Conservation (phyloP, 2,329 filamentous ascomycete genomes). For the Madurella fahalii region DNA sequence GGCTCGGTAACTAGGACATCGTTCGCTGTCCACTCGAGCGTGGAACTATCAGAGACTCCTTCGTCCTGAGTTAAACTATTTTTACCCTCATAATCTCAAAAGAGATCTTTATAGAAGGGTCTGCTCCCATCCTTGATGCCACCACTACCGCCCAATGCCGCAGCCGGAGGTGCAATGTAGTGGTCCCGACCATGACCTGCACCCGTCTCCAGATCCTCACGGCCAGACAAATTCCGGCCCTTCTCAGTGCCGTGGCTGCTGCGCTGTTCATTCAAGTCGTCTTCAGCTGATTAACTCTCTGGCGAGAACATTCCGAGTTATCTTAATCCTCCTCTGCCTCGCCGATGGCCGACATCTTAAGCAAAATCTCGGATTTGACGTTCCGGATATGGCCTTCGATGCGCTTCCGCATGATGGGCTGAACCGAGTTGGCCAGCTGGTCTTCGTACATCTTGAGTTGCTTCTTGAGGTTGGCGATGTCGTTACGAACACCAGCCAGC, state of each 20-base stretch:
- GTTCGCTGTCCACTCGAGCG: too few relatives aligned
- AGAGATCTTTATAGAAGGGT: background rate
- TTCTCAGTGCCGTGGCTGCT: background rate
- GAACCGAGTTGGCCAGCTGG: slow-evolving; percentile 41
- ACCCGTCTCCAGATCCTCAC: too few relatives aligned
- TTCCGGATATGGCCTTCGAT: slow-evolving; percentile 48
- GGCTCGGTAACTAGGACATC: too few relatives aligned
- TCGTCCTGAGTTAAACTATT: too few relatives aligned
- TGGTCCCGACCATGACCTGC: too few relatives aligned
- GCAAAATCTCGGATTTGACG: slow-evolving; percentile 38
- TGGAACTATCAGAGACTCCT: too few relatives aligned
- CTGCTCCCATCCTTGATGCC: background rate
- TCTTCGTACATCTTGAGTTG: slow-evolving; percentile 44
- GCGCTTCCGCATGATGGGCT: slow-evolving; percentile 48
- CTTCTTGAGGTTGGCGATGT: slow-evolving; percentile 51
- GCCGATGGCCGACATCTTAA: slow-evolving; percentile 36
- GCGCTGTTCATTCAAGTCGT: background rate
- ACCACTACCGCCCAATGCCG: too few relatives aligned
- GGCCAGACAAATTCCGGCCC: background rate
- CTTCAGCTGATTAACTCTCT: background rate
- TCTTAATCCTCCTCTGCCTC: slow-evolving; percentile 32
- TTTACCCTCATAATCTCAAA: too few relatives aligned
- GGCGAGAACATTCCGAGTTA: background rate
- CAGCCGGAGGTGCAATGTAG: too few relatives aligned
- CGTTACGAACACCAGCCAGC: slow-evolving; percentile 51